These are phyloP conservation scores for Oxytropis ochrocephala DNA, from an alignment of 306 rosid genomes.

Conservation along the genomic window DNA sequence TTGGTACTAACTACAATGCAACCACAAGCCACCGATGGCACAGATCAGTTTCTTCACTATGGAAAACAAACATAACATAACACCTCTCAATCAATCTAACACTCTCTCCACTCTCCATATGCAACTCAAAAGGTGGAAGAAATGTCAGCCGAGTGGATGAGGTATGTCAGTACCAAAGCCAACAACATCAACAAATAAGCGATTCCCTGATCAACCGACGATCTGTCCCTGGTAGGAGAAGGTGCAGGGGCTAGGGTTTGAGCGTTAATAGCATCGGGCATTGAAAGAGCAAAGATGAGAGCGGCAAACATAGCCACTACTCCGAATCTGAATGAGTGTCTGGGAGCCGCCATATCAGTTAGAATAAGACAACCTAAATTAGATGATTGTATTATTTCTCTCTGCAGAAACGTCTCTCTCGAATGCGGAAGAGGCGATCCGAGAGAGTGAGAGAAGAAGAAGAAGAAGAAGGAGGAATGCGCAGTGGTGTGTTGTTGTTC, in stretches of 20 bases:
- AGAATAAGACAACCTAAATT: neutral
- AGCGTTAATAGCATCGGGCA: constrained; percentile 47
- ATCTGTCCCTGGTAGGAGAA: constrained; percentile 63
- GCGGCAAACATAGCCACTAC: constrained; percentile 35
- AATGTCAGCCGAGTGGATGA: constrained; percentile 50
- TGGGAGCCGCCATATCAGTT: constrained; percentile 25
- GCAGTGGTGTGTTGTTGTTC: neutral
- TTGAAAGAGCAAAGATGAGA: constrained; percentile 32
- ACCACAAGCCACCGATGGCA: neutral
- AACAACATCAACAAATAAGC: constrained; percentile 58
- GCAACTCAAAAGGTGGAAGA: constrained; percentile 23
- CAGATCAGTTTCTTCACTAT: neutral
- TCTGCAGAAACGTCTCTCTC: neutral
- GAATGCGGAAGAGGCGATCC: constrained; percentile 23
- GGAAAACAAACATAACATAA: neutral
- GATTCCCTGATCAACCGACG: constrained; percentile 60
- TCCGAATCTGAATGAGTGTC: constrained; percentile 28
- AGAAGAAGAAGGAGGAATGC: neutral
- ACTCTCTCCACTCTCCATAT: neutral
- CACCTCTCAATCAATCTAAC: neutral
- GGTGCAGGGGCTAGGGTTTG: constrained; percentile 56
- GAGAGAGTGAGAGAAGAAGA: constrained; percentile 11
- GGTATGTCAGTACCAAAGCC: constrained; percentile 53
- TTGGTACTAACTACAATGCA: neutral
- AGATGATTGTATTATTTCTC: neutral